Percentiles rank a stretch among this genome's conserved stretches.
phyloP scores from a whole-genome alignment of 2,329 filamentous ascomycete genomes.

The Ascochyta fabae region DNA sequence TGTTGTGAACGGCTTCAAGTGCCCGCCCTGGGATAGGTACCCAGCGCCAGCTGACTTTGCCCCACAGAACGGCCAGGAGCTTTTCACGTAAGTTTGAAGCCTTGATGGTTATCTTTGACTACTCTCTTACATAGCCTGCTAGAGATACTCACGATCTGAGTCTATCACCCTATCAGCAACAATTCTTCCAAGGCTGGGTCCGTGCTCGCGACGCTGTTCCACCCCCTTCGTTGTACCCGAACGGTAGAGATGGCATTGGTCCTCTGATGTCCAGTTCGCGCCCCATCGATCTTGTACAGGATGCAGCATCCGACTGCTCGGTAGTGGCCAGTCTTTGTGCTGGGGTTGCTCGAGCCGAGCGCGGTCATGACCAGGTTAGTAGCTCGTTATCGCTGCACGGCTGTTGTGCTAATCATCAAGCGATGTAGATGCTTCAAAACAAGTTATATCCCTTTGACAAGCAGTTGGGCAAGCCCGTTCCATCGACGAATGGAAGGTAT shows the following conservation, averaged over 20 bases:
- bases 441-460: slow-evolving; percentile 79
- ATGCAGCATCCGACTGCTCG: slow-evolving; percentile 94
- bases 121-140: background rate
- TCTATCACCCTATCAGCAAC: slow-evolving; percentile 75
- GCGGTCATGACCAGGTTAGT: slow-evolving; percentile 71
- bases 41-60: slow-evolving; percentile 71
- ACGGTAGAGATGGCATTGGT: slow-evolving; percentile 36
- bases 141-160: slow-evolving; percentile 72
- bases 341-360: slow-evolving; percentile 71
- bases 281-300: slow-evolving; percentile 86
- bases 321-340: slow-evolving; percentile 95
- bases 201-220: slow-evolving; percentile 73
- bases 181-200: slow-evolving; percentile 85
- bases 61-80: slow-evolving; percentile 54
- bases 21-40: slow-evolving; percentile 78
- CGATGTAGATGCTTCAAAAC: slow-evolving; percentile 69
- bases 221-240: slow-evolving; percentile 49
- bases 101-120: slow-evolving; percentile 9
- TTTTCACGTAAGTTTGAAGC: slow-evolving; percentile 61
- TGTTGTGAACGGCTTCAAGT: slow-evolving; percentile 80
- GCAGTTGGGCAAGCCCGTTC: slow-evolving; percentile 58
- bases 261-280: slow-evolving; percentile 64
- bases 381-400: background rate
- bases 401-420: slow-evolving; percentile 17
- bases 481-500: slow-evolving; percentile 86